Evolutionary conservation across 345 rosid genomes (phyloP).

Genomic region (Iberis pinnata): DNA sequence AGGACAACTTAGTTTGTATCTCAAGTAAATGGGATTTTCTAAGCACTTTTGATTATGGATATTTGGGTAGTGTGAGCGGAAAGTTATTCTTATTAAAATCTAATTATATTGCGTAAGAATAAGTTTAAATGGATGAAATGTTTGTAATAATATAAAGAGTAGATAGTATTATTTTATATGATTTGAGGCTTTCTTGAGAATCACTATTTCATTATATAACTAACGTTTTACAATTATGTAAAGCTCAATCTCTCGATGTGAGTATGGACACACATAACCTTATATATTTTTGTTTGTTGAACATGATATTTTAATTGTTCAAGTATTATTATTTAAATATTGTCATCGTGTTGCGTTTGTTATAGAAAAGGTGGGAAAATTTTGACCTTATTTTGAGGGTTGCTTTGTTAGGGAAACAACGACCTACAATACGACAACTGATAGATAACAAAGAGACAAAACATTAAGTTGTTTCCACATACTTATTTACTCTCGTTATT

Average conservation of each 20-base stretch:
- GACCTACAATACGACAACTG: slow-evolving; percentile 29
- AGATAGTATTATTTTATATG: neutral
- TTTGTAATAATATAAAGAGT: slow-evolving; percentile 6
- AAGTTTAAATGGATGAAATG: slow-evolving; percentile 15
- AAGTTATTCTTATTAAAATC: slow-evolving; percentile 21
- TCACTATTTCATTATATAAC: slow-evolving; percentile 14
- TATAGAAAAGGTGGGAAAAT: slow-evolving; percentile 13
- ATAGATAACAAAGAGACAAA: slow-evolving; percentile 29
- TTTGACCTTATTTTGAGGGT: slow-evolving; percentile 22
- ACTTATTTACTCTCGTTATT: too few relatives aligned
- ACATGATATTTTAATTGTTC: slow-evolving; percentile 5
- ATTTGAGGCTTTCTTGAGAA: slow-evolving; percentile 17
- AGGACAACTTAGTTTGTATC: slow-evolving; percentile 24
- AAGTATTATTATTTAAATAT: neutral
- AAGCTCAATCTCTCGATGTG: slow-evolving; percentile 4
- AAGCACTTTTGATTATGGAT: slow-evolving; percentile 14
- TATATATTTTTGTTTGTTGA: too few relatives aligned
- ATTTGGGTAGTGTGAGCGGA: slow-evolving; percentile 26
- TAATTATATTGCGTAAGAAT: slow-evolving; percentile 27
- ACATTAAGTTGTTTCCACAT: slow-evolving; percentile 18
- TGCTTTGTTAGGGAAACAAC: slow-evolving; percentile 26
- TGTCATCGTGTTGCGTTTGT: slow-evolving; percentile 27
- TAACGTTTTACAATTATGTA: slow-evolving; percentile 3
- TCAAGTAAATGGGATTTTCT: slow-evolving; percentile 9
- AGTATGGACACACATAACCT: slow-evolving; percentile 12